A percentile compares a stretch with the other conserved stretches of the same genome.
phyloP scores from a whole-genome alignment of 257 asterid species.

The Solanum corneliomulleri region DNA sequence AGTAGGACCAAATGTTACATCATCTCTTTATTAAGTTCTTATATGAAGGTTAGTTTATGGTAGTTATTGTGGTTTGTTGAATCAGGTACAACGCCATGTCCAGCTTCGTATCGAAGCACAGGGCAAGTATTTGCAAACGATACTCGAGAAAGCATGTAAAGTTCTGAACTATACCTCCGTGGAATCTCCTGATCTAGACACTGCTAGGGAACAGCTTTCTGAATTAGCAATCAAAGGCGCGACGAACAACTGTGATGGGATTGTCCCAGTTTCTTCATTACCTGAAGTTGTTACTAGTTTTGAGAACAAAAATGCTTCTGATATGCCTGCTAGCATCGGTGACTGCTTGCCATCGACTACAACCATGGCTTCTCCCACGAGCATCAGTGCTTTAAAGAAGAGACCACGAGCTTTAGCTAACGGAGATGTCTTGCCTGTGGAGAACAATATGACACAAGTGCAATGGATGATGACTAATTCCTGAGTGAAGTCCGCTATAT shows the following conservation, averaged over 20 bases:
- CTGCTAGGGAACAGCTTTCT: conserved; percentile 60
- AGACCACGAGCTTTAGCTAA: conserved; percentile 34
- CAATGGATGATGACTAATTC: conserved; percentile 66
- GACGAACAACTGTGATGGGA: conserved; percentile 28
- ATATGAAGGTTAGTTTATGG: neutral
- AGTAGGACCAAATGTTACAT: neutral
- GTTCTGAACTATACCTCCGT: neutral
- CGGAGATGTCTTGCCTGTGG: conserved; percentile 33
- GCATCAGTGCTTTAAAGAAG: conserved; percentile 32
- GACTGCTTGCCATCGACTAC: conserved; percentile 18
- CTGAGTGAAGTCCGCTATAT: neutral
- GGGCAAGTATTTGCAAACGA: conserved; percentile 28
- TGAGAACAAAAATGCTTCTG: neutral
- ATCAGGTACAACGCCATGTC: conserved; percentile 31
- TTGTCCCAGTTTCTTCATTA: conserved; percentile 17
- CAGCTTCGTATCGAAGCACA: conserved; percentile 40
- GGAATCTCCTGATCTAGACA: conserved; percentile 41
- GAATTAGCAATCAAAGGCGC: conserved; percentile 38
- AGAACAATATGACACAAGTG: conserved; percentile 28
- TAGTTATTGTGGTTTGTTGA: neutral
- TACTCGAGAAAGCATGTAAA: conserved; percentile 31
- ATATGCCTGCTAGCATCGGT: neutral
- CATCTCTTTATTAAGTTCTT: neutral
- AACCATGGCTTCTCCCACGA: neutral
- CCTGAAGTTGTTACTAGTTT: conserved; percentile 21